Evolutionary conservation across 257 asterid genomes (phyloP).

Genomic region (Solanum chaucha): DNA sequence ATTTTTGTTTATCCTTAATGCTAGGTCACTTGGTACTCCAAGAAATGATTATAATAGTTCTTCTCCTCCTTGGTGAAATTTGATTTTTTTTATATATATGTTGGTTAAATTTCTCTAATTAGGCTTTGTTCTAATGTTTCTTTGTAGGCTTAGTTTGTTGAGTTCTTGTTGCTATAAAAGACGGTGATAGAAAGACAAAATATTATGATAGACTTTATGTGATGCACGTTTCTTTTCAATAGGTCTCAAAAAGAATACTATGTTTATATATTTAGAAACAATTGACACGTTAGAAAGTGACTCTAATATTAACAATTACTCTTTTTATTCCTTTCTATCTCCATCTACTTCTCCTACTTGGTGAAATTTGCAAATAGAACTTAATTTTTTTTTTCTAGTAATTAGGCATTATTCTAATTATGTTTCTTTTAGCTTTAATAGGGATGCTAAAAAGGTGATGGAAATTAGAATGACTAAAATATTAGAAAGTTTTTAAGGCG

Average conservation of each 20-base stretch:
- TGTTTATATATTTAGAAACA: neutral
- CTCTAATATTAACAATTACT: neutral
- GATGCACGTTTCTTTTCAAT: accelerated
- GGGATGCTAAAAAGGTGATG: neutral
- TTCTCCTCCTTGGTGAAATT: constrained; percentile 37
- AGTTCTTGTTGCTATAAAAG: no score
- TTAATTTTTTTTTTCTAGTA: neutral
- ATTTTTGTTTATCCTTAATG: neutral
- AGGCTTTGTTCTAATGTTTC: no score
- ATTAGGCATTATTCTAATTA: neutral
- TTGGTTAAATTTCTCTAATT: no score
- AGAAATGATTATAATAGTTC: constrained; percentile 30
- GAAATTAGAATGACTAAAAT: neutral
- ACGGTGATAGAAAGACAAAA: neutral
- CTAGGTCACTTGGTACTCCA: neutral
- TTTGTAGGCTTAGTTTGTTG: no score
- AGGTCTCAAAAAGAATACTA: neutral
- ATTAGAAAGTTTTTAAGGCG: neutral
- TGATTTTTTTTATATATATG: no score
- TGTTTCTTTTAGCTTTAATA: neutral
- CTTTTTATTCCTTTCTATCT: neutral
- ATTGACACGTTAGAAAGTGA: constrained; percentile 5
- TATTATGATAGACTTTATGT: neutral
- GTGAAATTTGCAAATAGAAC: constrained; percentile 8
- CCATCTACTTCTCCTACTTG: constrained; percentile 23